Conservation (phyloP, 306 rosid species). For the Erythrophleum fordii region DNA sequence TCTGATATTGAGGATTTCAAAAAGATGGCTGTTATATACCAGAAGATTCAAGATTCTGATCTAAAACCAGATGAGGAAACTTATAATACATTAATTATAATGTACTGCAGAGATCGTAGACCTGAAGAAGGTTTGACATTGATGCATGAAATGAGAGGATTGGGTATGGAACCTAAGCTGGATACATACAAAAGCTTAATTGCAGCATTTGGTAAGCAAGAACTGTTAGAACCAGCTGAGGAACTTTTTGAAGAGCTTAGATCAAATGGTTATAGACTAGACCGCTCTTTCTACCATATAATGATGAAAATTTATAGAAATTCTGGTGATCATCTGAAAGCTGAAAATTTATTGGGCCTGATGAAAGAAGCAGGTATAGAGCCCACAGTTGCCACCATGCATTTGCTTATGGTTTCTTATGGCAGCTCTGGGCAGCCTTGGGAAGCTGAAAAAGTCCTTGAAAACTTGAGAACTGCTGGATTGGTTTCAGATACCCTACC, state of each 20-base stretch:
- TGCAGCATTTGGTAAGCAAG: slow-evolving; percentile 81
- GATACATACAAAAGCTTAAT: slow-evolving; percentile 92
- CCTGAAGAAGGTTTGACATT: slow-evolving; percentile 87
- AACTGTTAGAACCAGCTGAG: slow-evolving; percentile 74
- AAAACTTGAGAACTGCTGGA: slow-evolving; percentile 71
- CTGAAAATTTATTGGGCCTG: slow-evolving; percentile 69
- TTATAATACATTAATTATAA: slow-evolving; percentile 70
- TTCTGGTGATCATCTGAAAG: slow-evolving; percentile 78
- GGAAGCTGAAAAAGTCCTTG: slow-evolving; percentile 88
- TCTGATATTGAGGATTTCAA: slow-evolving; percentile 71
- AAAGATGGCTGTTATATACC: slow-evolving; percentile 64
- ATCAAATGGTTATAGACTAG: slow-evolving; percentile 63
- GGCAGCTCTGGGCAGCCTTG: slow-evolving; percentile 86
- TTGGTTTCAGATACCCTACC: slow-evolving; percentile 73
- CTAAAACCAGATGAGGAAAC: slow-evolving; percentile 82
- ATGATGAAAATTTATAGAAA: slow-evolving; percentile 91
- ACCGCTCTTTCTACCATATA: slow-evolving; percentile 87
- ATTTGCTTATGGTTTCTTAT: slow-evolving; percentile 90
- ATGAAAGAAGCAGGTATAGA: slow-evolving; percentile 91
- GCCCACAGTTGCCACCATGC: slow-evolving; percentile 91
- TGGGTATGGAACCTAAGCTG: slow-evolving; percentile 72
- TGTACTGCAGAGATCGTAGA: slow-evolving; percentile 90
- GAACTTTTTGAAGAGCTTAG: slow-evolving; percentile 91
- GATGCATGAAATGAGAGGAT: slow-evolving; percentile 82
- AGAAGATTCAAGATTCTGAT: slow-evolving; percentile 65